A percentile compares a stretch with the other conserved stretches of the same genome.
These are phyloP conservation scores for Mortierella sp. DNA, from an alignment of 371 early-diverging fungal genomes.

Conservation along the genomic window DNA sequence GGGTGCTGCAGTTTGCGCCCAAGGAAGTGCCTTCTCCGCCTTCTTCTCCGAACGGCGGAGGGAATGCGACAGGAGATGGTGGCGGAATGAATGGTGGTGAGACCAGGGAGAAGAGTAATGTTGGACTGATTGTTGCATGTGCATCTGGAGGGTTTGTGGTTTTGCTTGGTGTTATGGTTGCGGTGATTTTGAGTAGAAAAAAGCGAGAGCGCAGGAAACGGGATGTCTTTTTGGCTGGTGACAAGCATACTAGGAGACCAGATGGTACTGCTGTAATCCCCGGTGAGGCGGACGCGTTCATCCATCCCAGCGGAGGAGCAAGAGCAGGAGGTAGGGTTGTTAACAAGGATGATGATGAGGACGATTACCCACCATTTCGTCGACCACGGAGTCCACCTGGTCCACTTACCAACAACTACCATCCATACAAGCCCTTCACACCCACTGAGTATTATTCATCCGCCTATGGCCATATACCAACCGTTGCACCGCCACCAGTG, in stretches of 20 bases:
- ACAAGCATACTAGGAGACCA: neutral
- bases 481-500: no score
- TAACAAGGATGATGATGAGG: neutral
- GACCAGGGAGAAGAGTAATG: neutral
- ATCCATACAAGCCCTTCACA: neutral
- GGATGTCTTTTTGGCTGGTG: neutral
- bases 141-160: neutral
- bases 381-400: neutral
- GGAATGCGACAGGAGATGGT: no score
- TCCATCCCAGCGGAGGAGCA: neutral
- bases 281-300: neutral
- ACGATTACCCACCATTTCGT: neutral
- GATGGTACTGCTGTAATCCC: neutral
- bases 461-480: neutral
- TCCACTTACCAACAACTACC: neutral
- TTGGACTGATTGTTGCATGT: neutral
- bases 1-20: neutral
- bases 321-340: neutral
- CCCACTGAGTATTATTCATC: neutral
- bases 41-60: neutral
- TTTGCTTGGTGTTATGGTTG: neutral
- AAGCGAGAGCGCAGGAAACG: neutral
- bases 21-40: neutral
- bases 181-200: neutral
- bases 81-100: neutral